A percentile compares a stretch with the other conserved stretches of the same genome.
Conservation (phyloP, 208 protist species). For the Tritrichomonas foetus region DNA sequence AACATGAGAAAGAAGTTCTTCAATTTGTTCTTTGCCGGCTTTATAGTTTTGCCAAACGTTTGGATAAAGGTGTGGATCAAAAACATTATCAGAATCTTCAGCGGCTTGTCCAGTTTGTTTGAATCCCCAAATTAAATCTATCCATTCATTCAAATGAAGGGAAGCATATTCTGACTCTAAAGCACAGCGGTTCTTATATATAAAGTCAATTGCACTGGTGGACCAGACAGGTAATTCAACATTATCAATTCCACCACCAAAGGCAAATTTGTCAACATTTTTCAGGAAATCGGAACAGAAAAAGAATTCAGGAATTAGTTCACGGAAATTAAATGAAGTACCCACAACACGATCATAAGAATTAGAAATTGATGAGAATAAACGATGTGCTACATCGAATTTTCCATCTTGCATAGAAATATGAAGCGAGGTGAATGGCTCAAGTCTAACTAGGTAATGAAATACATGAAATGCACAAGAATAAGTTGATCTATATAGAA, state of each 20-base stretch:
- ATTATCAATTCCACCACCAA: not conserved
- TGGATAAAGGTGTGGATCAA: not conserved
- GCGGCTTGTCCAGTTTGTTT: not conserved
- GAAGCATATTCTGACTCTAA: not conserved
- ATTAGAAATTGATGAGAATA: not conserved
- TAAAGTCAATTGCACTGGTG: not conserved
- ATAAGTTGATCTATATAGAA: conserved; percentile 41
- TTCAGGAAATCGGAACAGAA: not conserved
- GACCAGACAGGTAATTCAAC: not conserved
- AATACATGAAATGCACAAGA: conserved; percentile 42
- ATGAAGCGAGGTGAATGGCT: conserved; percentile 50
- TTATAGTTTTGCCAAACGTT: not conserved
- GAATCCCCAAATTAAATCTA: not conserved
- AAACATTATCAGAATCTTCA: not conserved
- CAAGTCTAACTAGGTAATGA: conserved; percentile 49
- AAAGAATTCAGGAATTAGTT: conserved; percentile 16
- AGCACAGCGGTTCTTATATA: not conserved
- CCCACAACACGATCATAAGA: not conserved
- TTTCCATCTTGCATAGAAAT: conserved; percentile 42
- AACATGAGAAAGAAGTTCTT: not conserved
- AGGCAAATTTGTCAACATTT: not conserved
- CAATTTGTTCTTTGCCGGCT: not conserved
- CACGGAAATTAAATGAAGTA: not conserved
- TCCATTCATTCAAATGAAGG: not conserved
- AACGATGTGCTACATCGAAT: not conserved